A percentile compares a stretch with the other conserved stretches of the same genome.
Conservation (phyloP, 768 basidiomycete species). For the Roridomyces roridus region DNA sequence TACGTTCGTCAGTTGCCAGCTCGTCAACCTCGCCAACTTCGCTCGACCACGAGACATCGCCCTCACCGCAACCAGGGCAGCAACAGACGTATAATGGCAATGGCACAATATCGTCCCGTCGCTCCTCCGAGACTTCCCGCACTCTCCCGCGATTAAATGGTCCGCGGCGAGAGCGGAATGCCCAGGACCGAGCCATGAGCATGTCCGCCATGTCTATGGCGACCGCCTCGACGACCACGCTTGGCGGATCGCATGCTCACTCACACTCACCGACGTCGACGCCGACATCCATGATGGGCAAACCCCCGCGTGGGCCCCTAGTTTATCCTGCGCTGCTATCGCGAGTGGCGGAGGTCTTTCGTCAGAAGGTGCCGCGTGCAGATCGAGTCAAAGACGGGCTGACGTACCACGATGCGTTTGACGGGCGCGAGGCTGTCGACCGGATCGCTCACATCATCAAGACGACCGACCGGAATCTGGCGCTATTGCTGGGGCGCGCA, state of each 20-base stretch:
- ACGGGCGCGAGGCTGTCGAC: constrained; percentile 96
- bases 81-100: not conserved
- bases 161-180: constrained; percentile 63
- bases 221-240: constrained; percentile 46
- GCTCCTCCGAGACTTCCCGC: constrained; percentile 75
- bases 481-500: constrained; percentile 92
- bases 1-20: constrained; percentile 48
- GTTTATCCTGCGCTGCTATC: constrained; percentile 97
- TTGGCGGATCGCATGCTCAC: constrained; percentile 32
- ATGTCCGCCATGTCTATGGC: constrained; percentile 71
- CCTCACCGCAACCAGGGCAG: constrained; percentile 34
- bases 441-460: constrained; percentile 98
- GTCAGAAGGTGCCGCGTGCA: constrained; percentile 73
- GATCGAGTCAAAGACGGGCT: constrained; percentile 95
- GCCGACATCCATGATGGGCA: constrained; percentile 43
- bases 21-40: constrained; percentile 47
- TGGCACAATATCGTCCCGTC: constrained; percentile 46
- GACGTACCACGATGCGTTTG: constrained; percentile 95
- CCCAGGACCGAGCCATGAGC: constrained; percentile 78
- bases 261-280: constrained; percentile 14
- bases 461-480: constrained; percentile 96
- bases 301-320: constrained; percentile 59
- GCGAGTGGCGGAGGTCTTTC: constrained; percentile 93
- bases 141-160: constrained; percentile 58
- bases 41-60: constrained; percentile 41